Evolutionary conservation across 192 early-diverging fungal species (phyloP).

Genomic region (Funneliformis mosseae): DNA sequence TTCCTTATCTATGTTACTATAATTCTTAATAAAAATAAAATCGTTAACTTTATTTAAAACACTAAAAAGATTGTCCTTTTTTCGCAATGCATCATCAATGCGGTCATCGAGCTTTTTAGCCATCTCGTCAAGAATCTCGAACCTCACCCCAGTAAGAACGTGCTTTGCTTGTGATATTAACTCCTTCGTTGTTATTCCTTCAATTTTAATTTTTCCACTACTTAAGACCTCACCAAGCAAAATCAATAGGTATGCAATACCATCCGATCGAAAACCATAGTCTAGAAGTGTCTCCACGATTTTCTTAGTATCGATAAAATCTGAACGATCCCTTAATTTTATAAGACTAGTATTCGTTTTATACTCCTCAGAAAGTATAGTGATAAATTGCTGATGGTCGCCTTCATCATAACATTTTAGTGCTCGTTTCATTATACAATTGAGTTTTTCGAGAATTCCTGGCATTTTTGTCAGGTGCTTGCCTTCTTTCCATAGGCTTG

Average conservation of each 20-base stretch:
- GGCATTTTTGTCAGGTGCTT: not conserved
- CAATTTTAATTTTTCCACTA: not conserved
- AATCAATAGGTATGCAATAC: not conserved
- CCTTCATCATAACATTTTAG: not conserved
- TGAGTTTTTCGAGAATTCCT: not conserved
- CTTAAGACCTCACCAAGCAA: not conserved
- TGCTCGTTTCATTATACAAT: not conserved
- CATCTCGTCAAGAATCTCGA: not conserved
- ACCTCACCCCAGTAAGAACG: not conserved
- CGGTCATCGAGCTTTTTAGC: not conserved
- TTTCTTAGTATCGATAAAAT: too few species aligned
- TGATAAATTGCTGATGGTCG: not conserved
- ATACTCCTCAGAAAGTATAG: not conserved
- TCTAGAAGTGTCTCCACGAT: not conserved
- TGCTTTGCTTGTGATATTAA: not conserved
- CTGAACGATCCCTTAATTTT: not conserved
- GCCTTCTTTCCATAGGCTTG: not conserved
- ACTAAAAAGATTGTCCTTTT: not conserved
- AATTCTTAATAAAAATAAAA: too few species aligned
- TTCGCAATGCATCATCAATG: not conserved
- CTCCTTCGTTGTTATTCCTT: not conserved
- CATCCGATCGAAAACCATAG: not conserved
- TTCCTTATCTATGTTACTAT: not conserved
- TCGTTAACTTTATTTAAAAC: not conserved
- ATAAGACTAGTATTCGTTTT: not conserved